Evolutionary conservation across 441 rosid genomes (phyloP).

Genomic region (Erodium moschatum): DNA sequence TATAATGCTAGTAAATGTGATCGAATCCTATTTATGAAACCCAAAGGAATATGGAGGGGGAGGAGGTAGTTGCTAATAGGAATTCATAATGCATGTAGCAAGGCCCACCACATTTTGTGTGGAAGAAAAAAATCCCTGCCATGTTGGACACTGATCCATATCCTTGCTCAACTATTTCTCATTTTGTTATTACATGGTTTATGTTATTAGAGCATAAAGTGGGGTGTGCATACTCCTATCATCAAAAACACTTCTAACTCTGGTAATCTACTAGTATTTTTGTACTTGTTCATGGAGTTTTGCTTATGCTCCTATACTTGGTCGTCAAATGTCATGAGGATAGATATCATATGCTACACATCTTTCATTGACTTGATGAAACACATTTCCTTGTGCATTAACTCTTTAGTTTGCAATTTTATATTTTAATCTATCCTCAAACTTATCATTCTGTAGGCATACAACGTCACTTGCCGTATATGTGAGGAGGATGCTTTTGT

Average conservation of each 20-base stretch:
- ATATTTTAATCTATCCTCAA: constrained; percentile 2
- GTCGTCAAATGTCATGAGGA: not conserved
- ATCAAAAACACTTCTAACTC: no score
- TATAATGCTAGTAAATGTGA: not conserved
- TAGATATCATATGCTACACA: not conserved
- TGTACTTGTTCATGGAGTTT: not conserved
- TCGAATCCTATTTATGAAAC: not conserved
- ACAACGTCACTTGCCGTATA: constrained; percentile 52
- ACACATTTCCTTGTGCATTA: not conserved
- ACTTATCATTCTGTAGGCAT: constrained; percentile 42
- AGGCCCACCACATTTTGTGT: no score
- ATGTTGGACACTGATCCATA: no score
- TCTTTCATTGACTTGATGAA: not conserved
- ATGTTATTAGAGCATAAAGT: not conserved
- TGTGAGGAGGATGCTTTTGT: constrained; percentile 56
- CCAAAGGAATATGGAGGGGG: not conserved
- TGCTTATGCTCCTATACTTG: not conserved
- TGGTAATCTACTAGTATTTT: not conserved
- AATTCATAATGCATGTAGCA: no score
- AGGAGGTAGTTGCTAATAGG: not conserved
- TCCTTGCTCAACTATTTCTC: not conserved
- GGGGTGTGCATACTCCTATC: not conserved
- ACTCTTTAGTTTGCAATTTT: not conserved
- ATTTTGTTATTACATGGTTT: not conserved
- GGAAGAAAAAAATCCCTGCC: no score